A percentile compares a stretch with the other conserved stretches of the same genome.
phyloP scores from a whole-genome alignment of 2,329 filamentous ascomycete genomes.

The Claviceps quebecensis region DNA sequence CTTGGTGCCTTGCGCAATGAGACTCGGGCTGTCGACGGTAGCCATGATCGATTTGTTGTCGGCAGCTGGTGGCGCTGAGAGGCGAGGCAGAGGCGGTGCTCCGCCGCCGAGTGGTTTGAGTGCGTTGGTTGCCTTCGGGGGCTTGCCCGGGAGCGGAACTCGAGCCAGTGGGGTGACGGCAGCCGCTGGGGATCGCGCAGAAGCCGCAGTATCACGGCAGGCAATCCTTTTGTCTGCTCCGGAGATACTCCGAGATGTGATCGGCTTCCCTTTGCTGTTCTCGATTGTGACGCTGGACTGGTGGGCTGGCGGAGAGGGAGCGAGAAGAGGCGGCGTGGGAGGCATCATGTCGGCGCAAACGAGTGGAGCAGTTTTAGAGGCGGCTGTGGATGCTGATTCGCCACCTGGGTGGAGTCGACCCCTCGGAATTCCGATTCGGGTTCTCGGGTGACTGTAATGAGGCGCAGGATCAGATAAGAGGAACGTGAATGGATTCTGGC shows the following conservation, averaged over 20 bases:
- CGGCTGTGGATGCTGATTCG: not conserved
- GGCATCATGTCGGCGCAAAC: conserved; percentile 12
- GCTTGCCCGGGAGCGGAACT: conserved; percentile 12
- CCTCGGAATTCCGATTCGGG: conserved; percentile 16
- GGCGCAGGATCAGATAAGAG: conserved; percentile 6
- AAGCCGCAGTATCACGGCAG: conserved; percentile 8
- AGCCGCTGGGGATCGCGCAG: conserved; percentile 4
- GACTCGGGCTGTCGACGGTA: conserved; percentile 28
- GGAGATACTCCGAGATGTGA: not conserved
- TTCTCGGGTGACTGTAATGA: not conserved
- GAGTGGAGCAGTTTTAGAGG: conserved; percentile 6
- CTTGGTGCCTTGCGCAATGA: conserved; percentile 29
- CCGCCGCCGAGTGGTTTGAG: conserved; percentile 16
- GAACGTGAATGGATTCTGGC: not conserved
- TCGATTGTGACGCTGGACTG: not conserved
- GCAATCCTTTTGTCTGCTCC: not conserved
- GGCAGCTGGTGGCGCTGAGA: conserved; percentile 18
- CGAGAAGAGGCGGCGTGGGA: conserved; percentile 8
- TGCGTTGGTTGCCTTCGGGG: conserved; percentile 6
- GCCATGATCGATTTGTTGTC: conserved; percentile 34
- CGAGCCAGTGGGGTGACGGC: conserved; percentile 10
- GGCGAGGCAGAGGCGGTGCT: conserved; percentile 13
- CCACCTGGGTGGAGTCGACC: conserved; percentile 4
- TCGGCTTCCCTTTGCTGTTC: not conserved
- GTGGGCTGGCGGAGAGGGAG: conserved; percentile 9